Evolutionary conservation across 805 yeast genomes (phyloP), one percentile per base, ranked within the genome.

Genomic region (Saturnispora hagleri): DNA sequence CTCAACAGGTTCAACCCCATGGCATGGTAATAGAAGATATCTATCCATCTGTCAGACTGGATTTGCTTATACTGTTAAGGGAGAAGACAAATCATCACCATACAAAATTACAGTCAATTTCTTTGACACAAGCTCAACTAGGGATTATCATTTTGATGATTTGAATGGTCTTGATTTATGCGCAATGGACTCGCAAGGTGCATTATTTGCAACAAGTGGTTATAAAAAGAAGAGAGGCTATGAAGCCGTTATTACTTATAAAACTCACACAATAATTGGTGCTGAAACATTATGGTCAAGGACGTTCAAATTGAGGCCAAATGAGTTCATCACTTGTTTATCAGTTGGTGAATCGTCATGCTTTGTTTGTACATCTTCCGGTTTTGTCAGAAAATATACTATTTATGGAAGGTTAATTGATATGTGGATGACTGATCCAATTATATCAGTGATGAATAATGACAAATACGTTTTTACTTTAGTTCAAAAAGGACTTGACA

Each of bases 1-100:
- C 58, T 88, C 95, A 3, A 86, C 88, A 1, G 98, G 98, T 1
- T 79, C 85, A 6, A 91, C 98, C 0, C 96, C 96, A 0, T 89
- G 90, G 84, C 67, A 68, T 33, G 51, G 54, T 22, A 72, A 80
- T 49, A 77, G 91, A 66, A 73, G 96, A 50, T 90, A 89, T 60
- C 68, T 91, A 41, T 80, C 89, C 20, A 87, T 90, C 75, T 87
- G 87, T 59, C 73, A 84, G 9, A 70, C 81, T 28, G 99, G 97
- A 0, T 86, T 87, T 62, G 84, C 82, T 0, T 86, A 95, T 80
- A 73, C 89, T 0, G 93, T 87, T 12, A 75, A 77, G 49, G 80
- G 75, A 55, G 81, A 76, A 22, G 72, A 71, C 27, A 70, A 80
- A 57, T 78, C 81, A 53, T 81, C 90, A 40, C 31, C 34, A 44